Conservation (phyloP, 2,329 filamentous ascomycete species). For the Lojkania enalia region DNA sequence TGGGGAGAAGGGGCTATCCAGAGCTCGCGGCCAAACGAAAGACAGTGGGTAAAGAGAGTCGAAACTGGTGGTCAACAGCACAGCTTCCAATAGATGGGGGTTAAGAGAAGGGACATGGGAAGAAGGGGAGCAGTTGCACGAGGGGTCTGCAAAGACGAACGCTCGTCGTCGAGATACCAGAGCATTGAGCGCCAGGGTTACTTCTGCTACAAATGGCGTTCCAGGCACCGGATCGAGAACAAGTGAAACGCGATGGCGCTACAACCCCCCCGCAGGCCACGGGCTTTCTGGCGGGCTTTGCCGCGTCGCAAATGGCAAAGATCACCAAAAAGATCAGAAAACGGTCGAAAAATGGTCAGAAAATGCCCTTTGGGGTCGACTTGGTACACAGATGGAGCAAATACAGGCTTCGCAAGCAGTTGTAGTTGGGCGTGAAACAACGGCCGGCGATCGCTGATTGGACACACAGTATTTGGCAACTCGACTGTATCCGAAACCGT, state of each 20-base stretch:
- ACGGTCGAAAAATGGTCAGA: neutral
- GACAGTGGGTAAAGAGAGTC: slow-evolving; percentile 31
- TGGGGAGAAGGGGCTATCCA: slow-evolving; percentile 6
- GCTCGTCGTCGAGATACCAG: slow-evolving; percentile 28
- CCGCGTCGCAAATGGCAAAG: slow-evolving; percentile 12
- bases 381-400: slow-evolving; percentile 1
- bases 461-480: slow-evolving; percentile 25
- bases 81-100: slow-evolving; percentile 39
- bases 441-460: slow-evolving; percentile 11
- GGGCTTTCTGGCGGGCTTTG: slow-evolving; percentile 22
- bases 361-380: neutral
- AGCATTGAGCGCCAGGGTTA: slow-evolving; percentile 41
- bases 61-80: slow-evolving; percentile 43
- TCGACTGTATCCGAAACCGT: slow-evolving; percentile 11
- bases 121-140: slow-evolving; percentile 33
- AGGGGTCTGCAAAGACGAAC: slow-evolving; percentile 30
- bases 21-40: slow-evolving; percentile 35
- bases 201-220: slow-evolving; percentile 33
- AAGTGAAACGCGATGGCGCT: slow-evolving; percentile 35
- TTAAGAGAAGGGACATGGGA: slow-evolving; percentile 33
- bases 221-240: slow-evolving; percentile 25
- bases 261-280: slow-evolving; percentile 19
- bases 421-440: slow-evolving; percentile 1
- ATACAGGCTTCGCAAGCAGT: slow-evolving; percentile 4
- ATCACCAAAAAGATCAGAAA: neutral